Base-by-base conservation (phyloP, 768 basidiomycete genomes). In the Suillus spraguei region DNA sequence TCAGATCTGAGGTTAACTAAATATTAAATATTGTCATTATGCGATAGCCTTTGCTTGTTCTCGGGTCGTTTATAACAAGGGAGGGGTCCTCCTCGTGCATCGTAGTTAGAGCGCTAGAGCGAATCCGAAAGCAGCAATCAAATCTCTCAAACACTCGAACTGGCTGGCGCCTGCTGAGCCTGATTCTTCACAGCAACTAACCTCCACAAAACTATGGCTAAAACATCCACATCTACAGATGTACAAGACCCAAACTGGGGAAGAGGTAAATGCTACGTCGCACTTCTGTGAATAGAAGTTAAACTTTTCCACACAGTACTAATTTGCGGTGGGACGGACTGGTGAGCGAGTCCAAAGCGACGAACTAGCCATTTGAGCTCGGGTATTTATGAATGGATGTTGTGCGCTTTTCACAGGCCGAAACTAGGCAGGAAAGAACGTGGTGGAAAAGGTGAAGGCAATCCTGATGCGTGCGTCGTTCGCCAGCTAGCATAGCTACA, bases 261-360 rank as follows among this genome's bases (percentile, higher is more conserved):
- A 66, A 72, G 77, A 73, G 76, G 77, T 77, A 64, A 60, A 72
- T 65, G 28, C 55, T 41, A 17, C 49, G 46, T 58, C 58, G 63
- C 59, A 58, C 50, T 64, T 56, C 63, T 14, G 17, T 56, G 47
- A 38, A 53, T 16, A 32, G 60, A 50, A 50, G 14, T 64, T 74
- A 60, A 76, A 62, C 61, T 56, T 24, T 33, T 44, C 38, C 46
- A 9, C 14, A 64, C 54, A 96, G 94, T 94, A 46, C 76, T 94
- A 67, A 88, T 95, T 67, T 91, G 89, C 70, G 94, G 94, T 60
- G 94, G 94, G 59, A 93, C 90, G 28, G 90, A 93, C 77, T 95
- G 94, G 93, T 95, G 72, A 72, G 87, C 47, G 22, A 49, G 47
- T 49, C 13, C 47, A 49, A 13, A 49, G 22, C 80, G 66, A 67